Evolutionary conservation across 495 filamentous ascomycete species (phyloP), one percentile per base, ranked within the genome.

Genomic region (Penicillium simplicissimum): DNA sequence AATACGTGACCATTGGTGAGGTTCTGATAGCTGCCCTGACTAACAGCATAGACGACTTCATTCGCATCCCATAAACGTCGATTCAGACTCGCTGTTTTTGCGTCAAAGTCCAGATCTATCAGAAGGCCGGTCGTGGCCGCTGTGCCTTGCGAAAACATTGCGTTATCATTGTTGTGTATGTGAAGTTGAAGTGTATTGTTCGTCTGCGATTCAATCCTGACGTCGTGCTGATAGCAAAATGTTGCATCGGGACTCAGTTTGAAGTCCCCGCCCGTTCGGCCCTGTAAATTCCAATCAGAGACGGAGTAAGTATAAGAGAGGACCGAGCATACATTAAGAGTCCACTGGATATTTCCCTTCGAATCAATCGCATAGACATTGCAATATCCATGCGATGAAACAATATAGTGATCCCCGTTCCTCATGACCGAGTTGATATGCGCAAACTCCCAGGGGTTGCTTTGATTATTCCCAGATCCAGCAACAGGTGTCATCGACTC

Each of bases 21-120:
- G 14, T 62, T 52, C 59, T 81, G 74, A n/a, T 72, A 75, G 43
- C 72, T 76, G 8, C 81, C 82, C 67, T 81, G 77, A 4, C 71
- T 78, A 4, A 63, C 60, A 15, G 71, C 64, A 43, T 57, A 73
- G 25, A 81, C 70, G 9, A 67, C 60, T 17, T 80, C 60, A 0
- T 62, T 57, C 0, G 66, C 57, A 53, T 76, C 72, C 55, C 51
- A 65, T 28, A 67, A 62, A 7, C 59, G 56, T n/a, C 61, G 37
- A 11, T 69, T 51, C 7, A 70, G 47, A 7, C 66, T 60, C 1
- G 65, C 64, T 5, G 40, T 47, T 28, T 63, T 69, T 15, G 66
- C 55, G 1, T 57, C 56, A 0, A 76, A 35, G 13, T 69, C 55
- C 11, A 78, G 34, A 14, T 63, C 51, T 2, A 78, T 55, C n/a